phyloP scores from a whole-genome alignment of 139 green algal genomes.

The Volvox reticuliferus region DNA sequence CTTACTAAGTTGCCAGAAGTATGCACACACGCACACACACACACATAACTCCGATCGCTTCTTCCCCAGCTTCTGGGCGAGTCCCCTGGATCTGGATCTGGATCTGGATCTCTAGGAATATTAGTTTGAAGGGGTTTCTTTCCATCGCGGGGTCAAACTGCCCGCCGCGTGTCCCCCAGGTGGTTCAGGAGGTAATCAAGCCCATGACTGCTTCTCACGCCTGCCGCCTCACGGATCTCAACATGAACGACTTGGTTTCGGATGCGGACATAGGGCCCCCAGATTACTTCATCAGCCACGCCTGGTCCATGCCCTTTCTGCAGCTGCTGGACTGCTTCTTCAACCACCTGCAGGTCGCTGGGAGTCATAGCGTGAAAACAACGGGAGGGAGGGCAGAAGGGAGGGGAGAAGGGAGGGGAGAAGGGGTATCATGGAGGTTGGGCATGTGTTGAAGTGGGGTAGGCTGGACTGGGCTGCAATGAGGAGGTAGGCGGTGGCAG shows the following conservation, averaged over 20 bases:
- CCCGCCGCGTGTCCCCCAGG: too few relatives aligned
- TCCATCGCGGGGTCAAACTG: too few relatives aligned
- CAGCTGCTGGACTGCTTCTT: constrained; percentile 34
- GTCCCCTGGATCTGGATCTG: too few relatives aligned
- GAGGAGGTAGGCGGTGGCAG: too few relatives aligned
- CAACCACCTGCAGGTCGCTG: constrained; percentile 42
- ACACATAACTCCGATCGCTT: background rate
- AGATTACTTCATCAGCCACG: constrained; percentile 47
- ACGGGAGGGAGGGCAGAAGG: background rate
- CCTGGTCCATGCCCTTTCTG: constrained; percentile 47
- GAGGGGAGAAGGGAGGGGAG: background rate
- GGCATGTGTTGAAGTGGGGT: background rate
- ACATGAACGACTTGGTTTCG: background rate
- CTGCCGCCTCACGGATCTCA: constrained; percentile 43
- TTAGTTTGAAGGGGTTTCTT: background rate
- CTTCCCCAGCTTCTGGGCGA: too few relatives aligned
- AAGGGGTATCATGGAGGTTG: background rate
- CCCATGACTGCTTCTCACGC: background rate
- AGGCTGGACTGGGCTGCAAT: too few relatives aligned
- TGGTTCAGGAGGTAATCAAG: constrained; percentile 42
- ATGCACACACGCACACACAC: too few relatives aligned
- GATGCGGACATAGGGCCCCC: constrained; percentile 26
- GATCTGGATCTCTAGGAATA: too few relatives aligned
- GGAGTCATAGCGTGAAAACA: background rate
- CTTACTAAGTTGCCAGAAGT: too few relatives aligned